phyloP scores from a whole-genome alignment of 2,329 filamentous ascomycete genomes.

The Fusarium graminum region DNA sequence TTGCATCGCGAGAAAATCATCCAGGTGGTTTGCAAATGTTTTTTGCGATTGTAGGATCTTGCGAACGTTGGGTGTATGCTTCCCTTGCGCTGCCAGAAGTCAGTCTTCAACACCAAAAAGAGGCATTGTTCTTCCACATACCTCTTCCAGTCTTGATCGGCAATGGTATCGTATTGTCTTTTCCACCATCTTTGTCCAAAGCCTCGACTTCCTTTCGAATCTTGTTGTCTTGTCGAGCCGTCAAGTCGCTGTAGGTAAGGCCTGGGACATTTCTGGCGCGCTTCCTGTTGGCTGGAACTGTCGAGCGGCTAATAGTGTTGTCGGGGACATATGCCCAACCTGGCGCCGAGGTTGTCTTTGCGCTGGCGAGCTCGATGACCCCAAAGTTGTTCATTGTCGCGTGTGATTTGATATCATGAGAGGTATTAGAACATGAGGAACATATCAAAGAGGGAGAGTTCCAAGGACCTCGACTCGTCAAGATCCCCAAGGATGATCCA shows the following conservation, averaged over 20 bases:
- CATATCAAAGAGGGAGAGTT: slow-evolving; percentile 1
- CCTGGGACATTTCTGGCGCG: slow-evolving; percentile 72
- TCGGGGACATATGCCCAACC: slow-evolving; percentile 96
- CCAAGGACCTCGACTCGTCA: slow-evolving; percentile 7
- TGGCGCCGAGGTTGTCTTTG: slow-evolving; percentile 77
- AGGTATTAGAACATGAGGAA: slow-evolving; percentile 6
- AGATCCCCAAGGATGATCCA: slow-evolving; percentile 40
- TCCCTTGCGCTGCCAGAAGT: slow-evolving; percentile 58
- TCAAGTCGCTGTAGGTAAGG: slow-evolving; percentile 72
- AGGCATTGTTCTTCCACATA: slow-evolving; percentile 45
- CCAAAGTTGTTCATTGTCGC: slow-evolving; percentile 74
- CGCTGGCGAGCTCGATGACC: slow-evolving; percentile 84
- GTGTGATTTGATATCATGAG: slow-evolving; percentile 9
- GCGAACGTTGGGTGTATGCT: slow-evolving; percentile 77
- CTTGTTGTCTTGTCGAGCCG: slow-evolving; percentile 85
- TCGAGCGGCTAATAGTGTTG: slow-evolving; percentile 69
- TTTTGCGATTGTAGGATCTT: slow-evolving; percentile 85
- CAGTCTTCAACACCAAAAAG: slow-evolving; percentile 7
- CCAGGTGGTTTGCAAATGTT: slow-evolving; percentile 85
- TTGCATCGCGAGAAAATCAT: slow-evolving; percentile 79
- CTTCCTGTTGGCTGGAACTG: slow-evolving; percentile 74
- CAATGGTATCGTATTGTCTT: slow-evolving; percentile 78
- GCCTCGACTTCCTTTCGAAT: slow-evolving; percentile 84
- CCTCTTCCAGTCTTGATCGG: slow-evolving; percentile 66
- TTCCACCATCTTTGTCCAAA: slow-evolving; percentile 83